Evolutionary conservation across 1,284 basidiomycete genomes (phyloP).

Genomic region (Trichosporon sp.): DNA sequence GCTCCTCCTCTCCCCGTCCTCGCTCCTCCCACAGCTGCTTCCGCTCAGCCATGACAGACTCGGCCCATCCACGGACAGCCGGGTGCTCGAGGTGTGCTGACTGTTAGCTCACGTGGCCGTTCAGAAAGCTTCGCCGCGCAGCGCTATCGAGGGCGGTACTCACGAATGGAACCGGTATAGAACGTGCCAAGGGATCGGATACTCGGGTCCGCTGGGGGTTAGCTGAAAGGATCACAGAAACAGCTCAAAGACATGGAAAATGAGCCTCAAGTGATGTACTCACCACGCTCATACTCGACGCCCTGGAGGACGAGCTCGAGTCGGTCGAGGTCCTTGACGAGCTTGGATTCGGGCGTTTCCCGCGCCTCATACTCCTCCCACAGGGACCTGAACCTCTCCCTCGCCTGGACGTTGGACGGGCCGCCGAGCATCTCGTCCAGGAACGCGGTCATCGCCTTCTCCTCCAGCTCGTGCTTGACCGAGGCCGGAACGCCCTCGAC

Average conservation of each 20-base stretch:
- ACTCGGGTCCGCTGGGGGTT: conserved; percentile 47
- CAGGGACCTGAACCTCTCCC: conserved; percentile 72
- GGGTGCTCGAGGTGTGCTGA: conserved; percentile 66
- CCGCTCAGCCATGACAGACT: conserved; percentile 65
- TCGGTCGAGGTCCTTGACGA: conserved; percentile 93
- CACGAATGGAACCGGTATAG: conserved; percentile 54
- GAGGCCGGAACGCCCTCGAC: conserved; percentile 78
- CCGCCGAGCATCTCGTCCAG: conserved; percentile 84
- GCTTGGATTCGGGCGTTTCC: conserved; percentile 75
- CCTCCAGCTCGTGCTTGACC: conserved; percentile 67
- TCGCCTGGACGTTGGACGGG: conserved; percentile 65
- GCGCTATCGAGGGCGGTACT: conserved; percentile 18
- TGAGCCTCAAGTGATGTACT: conserved; percentile 32
- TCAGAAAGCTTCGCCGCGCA: neutral
- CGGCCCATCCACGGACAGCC: conserved; percentile 75
- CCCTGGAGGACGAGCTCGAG: conserved; percentile 83
- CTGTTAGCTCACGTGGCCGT: conserved; percentile 1
- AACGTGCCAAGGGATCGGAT: conserved; percentile 52
- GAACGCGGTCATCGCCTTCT: conserved; percentile 91
- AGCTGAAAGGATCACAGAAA: neutral
- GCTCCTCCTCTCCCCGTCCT: conserved; percentile 46
- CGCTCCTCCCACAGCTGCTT: conserved; percentile 48
- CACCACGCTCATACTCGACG: conserved; percentile 61
- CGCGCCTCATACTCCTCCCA: conserved; percentile 95
- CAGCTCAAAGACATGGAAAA: too few species aligned